A percentile compares a stretch with the other conserved stretches of the same genome.
Evolutionary conservation across 2,329 filamentous ascomycete genomes (phyloP).

Genomic region (Onygenales sp.): DNA sequence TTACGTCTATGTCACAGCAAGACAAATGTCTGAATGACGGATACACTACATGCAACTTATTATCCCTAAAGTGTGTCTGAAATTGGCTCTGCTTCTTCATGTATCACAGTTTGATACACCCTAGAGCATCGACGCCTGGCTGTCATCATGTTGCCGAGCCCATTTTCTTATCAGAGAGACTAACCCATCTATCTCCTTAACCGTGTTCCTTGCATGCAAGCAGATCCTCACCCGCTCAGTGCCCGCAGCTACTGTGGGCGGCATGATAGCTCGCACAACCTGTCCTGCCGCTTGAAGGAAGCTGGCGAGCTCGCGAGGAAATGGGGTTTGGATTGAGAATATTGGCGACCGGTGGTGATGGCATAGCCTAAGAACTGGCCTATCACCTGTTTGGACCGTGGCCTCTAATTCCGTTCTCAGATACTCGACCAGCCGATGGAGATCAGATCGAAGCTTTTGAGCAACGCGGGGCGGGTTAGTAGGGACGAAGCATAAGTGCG

Average conservation of each 20-base stretch:
- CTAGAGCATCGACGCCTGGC: neutral
- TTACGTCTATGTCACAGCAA: too few relatives aligned
- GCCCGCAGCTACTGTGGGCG: constrained; percentile 57
- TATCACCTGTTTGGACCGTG: constrained; percentile 21
- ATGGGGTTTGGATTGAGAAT: constrained; percentile 50
- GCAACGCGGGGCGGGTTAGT: neutral
- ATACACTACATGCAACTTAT: too few relatives aligned
- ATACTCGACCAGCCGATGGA: constrained; percentile 39
- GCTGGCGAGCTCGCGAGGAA: constrained; percentile 49
- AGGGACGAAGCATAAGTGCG: too few relatives aligned
- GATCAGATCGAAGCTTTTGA: constrained; percentile 31
- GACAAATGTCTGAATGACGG: too few relatives aligned
- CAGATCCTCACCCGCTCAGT: constrained; percentile 58
- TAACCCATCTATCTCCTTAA: constrained; percentile 47
- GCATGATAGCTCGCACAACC: constrained; percentile 56
- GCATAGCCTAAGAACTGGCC: constrained; percentile 27
- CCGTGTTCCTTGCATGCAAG: constrained; percentile 57
- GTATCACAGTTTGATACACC: neutral
- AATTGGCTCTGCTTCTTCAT: neutral
- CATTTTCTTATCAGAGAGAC: constrained; percentile 18
- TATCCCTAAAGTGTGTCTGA: too few relatives aligned
- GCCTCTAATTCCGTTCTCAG: constrained; percentile 36
- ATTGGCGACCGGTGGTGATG: constrained; percentile 51
- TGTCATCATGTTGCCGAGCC: neutral
- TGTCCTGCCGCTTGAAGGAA: constrained; percentile 52